Conservation (phyloP, 2,329 filamentous ascomycete species). For the Venturia asperata region DNA sequence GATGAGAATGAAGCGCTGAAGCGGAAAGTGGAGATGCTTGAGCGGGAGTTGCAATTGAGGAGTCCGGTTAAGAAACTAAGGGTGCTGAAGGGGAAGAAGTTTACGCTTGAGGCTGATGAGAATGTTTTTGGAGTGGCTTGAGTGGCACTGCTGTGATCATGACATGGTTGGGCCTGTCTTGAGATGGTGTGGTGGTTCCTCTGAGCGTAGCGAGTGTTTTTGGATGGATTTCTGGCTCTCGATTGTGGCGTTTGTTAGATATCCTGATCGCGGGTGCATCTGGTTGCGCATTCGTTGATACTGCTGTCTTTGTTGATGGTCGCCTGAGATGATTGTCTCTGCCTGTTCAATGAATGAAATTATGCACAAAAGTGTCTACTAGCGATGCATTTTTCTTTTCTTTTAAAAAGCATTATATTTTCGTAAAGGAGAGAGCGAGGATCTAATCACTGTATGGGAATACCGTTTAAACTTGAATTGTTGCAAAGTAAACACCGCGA, state of each 20-base stretch:
- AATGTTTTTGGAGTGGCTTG: constrained; percentile 13
- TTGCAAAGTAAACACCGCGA: no score
- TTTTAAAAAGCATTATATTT: no score
- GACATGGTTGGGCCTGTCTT: neutral
- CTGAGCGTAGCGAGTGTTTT: neutral
- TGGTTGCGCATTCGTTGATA: no score
- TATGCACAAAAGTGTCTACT: no score
- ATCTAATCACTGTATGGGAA: no score
- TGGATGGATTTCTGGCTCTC: neutral
- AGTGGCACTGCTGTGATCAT: neutral
- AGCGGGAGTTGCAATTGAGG: constrained; percentile 33
- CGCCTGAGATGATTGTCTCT: no score
- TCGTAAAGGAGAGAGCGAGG: no score
- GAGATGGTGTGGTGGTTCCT: neutral
- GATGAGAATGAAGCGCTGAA: constrained; percentile 40
- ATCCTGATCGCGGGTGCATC: neutral
- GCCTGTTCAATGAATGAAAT: no score
- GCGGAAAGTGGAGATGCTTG: constrained; percentile 34
- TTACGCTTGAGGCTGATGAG: constrained; percentile 31
- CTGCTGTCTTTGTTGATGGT: no score
- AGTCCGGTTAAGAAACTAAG: constrained; percentile 44
- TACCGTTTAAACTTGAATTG: no score
- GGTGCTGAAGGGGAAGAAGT: constrained; percentile 44
- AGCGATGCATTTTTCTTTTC: no score
- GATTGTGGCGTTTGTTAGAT: neutral